phyloP scores from a whole-genome alignment of 2,329 filamentous ascomycete genomes.

The Venturia oleaginea region DNA sequence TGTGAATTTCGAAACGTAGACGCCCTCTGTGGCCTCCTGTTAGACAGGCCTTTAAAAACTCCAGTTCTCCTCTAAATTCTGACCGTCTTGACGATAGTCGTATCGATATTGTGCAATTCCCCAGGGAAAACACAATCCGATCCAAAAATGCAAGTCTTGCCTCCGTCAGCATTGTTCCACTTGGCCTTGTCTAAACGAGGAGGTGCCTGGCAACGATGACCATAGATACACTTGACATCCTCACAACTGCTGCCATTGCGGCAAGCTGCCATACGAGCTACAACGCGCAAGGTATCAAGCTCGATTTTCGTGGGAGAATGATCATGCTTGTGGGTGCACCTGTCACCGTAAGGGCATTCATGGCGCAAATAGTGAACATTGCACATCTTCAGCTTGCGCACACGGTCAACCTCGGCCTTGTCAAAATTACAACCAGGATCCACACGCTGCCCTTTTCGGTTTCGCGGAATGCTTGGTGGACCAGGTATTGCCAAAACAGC shows the following conservation, averaged over 20 bases:
- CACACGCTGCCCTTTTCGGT: constrained; percentile 51
- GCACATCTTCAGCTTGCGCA: constrained; percentile 55
- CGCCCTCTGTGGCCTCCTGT: background rate
- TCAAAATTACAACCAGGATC: constrained; percentile 43
- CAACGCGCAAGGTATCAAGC: constrained; percentile 44
- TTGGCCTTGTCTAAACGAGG: constrained; percentile 21
- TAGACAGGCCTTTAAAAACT: background rate
- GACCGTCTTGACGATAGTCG: constrained; percentile 2
- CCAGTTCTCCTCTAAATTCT: background rate
- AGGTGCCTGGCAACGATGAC: constrained; percentile 51
- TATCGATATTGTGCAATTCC: constrained; percentile 38
- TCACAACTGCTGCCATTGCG: constrained; percentile 48
- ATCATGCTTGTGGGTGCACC: constrained; percentile 48
- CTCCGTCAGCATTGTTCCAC: constrained; percentile 36
- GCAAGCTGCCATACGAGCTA: constrained; percentile 56
- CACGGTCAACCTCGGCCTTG: constrained; percentile 47
- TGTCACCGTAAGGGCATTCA: constrained; percentile 46
- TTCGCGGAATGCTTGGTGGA: constrained; percentile 40
- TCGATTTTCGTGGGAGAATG: constrained; percentile 46
- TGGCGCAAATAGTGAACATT: constrained; percentile 52
- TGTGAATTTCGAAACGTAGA: background rate
- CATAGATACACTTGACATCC: constrained; percentile 54
- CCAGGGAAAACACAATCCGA: constrained; percentile 49
- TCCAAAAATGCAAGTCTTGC: constrained; percentile 48
- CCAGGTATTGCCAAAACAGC: constrained; percentile 26